Base-by-base conservation (phyloP, 2,329 filamentous ascomycete species). In the Aaosphaeria pasadenensis region DNA sequence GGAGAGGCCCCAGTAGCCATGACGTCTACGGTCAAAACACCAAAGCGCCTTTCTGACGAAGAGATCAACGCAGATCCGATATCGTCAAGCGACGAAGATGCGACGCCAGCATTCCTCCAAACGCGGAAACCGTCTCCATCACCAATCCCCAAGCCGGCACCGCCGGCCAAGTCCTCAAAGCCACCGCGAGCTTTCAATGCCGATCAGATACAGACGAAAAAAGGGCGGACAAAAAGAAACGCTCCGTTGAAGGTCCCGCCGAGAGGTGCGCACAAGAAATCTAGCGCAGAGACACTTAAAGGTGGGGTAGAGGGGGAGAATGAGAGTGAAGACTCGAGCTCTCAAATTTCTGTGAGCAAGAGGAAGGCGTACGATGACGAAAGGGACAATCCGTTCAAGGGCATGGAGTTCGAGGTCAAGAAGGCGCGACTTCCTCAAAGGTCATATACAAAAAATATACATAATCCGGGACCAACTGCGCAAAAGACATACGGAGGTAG, bases 51-150 rank as follows among this genome's bases (percentile, higher is more conserved):
- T 24, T 24, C 17, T 53, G 17, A 50, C 55, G 17, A 24, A 24
- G 43, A 49, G 28, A 49, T 63, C 30, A 42, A 54, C 38, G 53
- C 53, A 1, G 60, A 64, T 3, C 63, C 65, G 3, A 11, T 56
- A 2, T 60, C 56, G 2, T 59, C 62, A 9, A 54, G 54, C 41
- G 58, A 63, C 13, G 17, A 24, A 24, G 17, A 24, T 24, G 17
- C 17, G 17, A 24, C 17, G 17, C 17, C 17, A 24, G 17, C 17
- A 24, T 24, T 24, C 17, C 17, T 24, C 17, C 17, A 24, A 24
- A 24, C 17, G 17, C 17, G 17, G 17, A 24, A 24, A 24, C 17
- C 17, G 17, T 24, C 17, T 2, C 17, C 17, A 24, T 9, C 33
- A 2, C 33, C 9, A 36, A 3, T 3, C 33, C 33, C n/a, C 2